These are phyloP conservation scores for Excoecaria cochinchinensis DNA, from an alignment of 345 rosid genomes.

Conservation along the genomic window DNA sequence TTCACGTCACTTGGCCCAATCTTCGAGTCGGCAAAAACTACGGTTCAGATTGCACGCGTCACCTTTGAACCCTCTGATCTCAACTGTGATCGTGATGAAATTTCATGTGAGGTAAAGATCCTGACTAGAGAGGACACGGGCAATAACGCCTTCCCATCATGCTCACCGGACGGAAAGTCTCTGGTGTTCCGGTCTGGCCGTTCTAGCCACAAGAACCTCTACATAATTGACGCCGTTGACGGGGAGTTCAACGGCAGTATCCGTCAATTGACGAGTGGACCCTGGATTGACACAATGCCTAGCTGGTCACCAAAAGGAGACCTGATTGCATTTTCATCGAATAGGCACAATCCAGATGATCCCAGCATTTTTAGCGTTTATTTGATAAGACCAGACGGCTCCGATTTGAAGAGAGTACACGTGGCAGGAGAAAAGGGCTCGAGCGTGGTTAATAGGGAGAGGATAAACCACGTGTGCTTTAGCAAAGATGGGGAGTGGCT, in stretches of 20 bases:
- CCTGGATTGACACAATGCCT: conserved; percentile 91
- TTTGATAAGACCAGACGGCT: conserved; percentile 64
- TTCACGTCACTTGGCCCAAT: conserved; percentile 81
- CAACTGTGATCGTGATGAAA: conserved; percentile 38
- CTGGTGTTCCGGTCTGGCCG: conserved; percentile 82
- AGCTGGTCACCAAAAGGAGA: conserved; percentile 78
- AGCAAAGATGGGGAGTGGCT: conserved; percentile 71
- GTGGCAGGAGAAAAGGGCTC: conserved; percentile 57
- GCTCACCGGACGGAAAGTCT: conserved; percentile 81
- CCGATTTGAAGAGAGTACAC: conserved; percentile 54
- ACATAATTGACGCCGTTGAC: conserved; percentile 52
- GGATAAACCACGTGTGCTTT: conserved; percentile 79
- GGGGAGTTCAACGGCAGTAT: conserved; percentile 57
- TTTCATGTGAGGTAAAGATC: conserved; percentile 58
- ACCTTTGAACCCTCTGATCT: conserved; percentile 45
- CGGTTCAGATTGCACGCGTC: conserved; percentile 84
- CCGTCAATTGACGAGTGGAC: conserved; percentile 64
- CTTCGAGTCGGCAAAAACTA: conserved; percentile 41
- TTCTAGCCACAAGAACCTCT: conserved; percentile 69
- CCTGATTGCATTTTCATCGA: conserved; percentile 92
- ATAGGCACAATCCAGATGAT: conserved; percentile 55
- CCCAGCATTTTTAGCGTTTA: conserved; percentile 50
- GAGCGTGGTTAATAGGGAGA: conserved; percentile 57
- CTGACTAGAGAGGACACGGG: conserved; percentile 70
- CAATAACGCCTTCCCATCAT: conserved; percentile 81